Evolutionary conservation across 139 green algal species (phyloP).

Genomic region (Picochlorum sp.): DNA sequence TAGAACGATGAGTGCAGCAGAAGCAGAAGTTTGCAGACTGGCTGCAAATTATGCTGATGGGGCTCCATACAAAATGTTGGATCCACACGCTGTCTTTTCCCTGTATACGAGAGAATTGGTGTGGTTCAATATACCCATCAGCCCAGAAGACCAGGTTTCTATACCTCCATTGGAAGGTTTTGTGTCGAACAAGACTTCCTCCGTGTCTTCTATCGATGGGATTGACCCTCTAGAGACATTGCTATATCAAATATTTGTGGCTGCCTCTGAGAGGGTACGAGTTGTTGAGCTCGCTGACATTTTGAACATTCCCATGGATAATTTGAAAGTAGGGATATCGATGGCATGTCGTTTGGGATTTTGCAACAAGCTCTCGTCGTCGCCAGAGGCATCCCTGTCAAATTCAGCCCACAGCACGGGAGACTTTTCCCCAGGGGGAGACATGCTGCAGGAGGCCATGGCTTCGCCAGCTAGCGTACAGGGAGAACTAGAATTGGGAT

Average conservation of each 20-base stretch:
- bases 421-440: neutral
- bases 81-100: conserved; percentile 24
- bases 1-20: conserved; percentile 53
- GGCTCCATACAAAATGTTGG: conserved; percentile 11
- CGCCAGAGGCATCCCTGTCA: neutral
- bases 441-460: neutral
- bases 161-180: conserved; percentile 82
- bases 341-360: conserved; percentile 82
- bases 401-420: neutral
- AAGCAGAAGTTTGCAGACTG: conserved; percentile 44
- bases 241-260: conserved; percentile 87
- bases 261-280: conserved; percentile 67
- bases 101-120: conserved; percentile 70
- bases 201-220: conserved; percentile 22
- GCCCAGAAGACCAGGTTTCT: conserved; percentile 66
- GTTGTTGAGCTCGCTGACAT: conserved; percentile 55
- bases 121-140: conserved; percentile 79
- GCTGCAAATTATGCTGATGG: conserved; percentile 15
- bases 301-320: conserved; percentile 29
- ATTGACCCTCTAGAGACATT: conserved; percentile 75
- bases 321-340: conserved; percentile 34
- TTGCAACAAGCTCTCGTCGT: conserved; percentile 12
- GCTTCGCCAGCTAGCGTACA: neutral
- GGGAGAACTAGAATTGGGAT: neutral
- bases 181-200: conserved; percentile 77